Evolutionary conservation across 2,329 filamentous ascomycete species (phyloP).

Genomic region (Epichloe bromicola): DNA sequence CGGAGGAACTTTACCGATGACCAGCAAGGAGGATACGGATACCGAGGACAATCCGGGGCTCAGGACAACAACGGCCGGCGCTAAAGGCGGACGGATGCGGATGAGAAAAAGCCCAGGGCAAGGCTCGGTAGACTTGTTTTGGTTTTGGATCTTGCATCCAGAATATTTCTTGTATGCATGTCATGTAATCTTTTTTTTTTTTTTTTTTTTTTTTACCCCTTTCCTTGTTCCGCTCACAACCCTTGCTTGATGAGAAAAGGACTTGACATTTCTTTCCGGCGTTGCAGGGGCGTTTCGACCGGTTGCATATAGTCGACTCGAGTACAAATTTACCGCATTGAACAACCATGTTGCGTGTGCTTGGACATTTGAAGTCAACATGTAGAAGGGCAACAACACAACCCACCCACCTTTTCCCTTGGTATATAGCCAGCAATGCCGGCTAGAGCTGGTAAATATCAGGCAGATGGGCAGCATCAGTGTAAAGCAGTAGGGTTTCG

Average conservation of each 20-base stretch:
- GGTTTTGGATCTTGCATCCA: neutral
- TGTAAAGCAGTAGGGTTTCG: no score
- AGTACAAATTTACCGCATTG: neutral
- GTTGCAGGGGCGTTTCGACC: neutral
- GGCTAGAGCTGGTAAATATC: no score
- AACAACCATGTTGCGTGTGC: neutral
- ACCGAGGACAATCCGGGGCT: constrained; percentile 1
- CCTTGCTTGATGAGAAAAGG: neutral
- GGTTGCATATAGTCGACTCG: neutral
- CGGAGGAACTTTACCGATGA: constrained; percentile 9
- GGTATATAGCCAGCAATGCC: no score
- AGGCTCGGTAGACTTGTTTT: neutral
- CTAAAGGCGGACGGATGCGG: neutral
- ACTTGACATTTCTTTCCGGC: neutral
- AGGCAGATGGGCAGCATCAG: no score
- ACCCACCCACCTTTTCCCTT: no score
- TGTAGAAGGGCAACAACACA: no score
- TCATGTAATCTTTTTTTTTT: neutral
- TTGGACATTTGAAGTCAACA: neutral
- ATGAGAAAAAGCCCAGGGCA: neutral
- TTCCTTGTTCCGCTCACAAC: neutral
- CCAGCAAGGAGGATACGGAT: constrained; percentile 1
- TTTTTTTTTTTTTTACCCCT: neutral
- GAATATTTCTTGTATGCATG: neutral
- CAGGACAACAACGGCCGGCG: neutral